These are phyloP conservation scores for Dothistroma pini DNA, from an alignment of 2,329 filamentous ascomycete genomes.

Conservation along the genomic window DNA sequence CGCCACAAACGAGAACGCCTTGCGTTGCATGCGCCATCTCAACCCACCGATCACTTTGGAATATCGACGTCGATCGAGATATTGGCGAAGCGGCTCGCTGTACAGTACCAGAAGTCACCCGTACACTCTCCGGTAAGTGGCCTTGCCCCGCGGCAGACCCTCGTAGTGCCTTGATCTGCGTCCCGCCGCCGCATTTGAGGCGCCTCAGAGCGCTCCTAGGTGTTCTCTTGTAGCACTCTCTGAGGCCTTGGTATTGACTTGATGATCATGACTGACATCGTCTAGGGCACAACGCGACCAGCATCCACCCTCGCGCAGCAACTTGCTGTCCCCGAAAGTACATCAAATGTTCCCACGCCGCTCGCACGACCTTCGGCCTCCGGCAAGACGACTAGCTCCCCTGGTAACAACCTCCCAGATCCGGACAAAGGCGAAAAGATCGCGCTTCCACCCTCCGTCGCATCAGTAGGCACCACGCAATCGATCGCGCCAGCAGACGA, in stretches of 20 bases:
- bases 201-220: neutral
- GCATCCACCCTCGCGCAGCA: conserved; percentile 24
- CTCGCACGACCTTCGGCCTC: conserved; percentile 41
- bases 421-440: conserved; percentile 25
- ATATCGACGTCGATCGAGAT: conserved; percentile 16
- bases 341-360: conserved; percentile 54
- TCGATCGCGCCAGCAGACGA: neutral
- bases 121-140: conserved; percentile 1
- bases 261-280: conserved; percentile 3
- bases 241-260: neutral
- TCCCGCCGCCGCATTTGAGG: neutral
- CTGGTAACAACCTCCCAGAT: conserved; percentile 26
- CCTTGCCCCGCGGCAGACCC: neutral
- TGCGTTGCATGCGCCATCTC: neutral
- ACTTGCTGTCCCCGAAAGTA: conserved; percentile 38
- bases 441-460: conserved; percentile 27
- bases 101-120: conserved; percentile 21
- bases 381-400: conserved; percentile 7
- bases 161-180: neutral
- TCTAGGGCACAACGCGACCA: conserved; percentile 20
- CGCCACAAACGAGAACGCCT: neutral
- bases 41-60: neutral
- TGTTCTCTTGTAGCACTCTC: neutral
- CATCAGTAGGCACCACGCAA: conserved; percentile 11
- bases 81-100: conserved; percentile 17